These are phyloP conservation scores for Geotrichum citri-aurantii DNA, from an alignment of 1,139 yeast species.

Conservation along the genomic window DNA sequence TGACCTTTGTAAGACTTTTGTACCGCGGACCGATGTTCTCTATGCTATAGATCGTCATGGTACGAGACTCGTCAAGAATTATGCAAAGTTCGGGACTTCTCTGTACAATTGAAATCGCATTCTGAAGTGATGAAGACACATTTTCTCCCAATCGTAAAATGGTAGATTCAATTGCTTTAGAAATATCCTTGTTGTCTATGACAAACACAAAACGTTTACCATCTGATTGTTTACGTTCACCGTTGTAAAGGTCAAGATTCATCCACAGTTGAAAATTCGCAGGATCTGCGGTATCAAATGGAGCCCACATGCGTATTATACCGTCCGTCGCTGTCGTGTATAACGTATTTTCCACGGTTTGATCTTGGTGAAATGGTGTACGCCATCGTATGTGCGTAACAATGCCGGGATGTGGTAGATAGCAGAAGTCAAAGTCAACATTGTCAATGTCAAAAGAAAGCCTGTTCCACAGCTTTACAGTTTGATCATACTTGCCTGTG, in stretches of 20 bases:
- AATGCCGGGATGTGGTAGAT: conserved; percentile 57
- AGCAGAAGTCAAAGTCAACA: conserved; percentile 64
- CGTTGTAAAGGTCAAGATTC: conserved; percentile 40
- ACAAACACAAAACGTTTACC: conserved; percentile 43
- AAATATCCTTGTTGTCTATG: conserved; percentile 53
- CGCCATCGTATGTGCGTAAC: conserved; percentile 43
- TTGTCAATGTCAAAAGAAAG: conserved; percentile 61
- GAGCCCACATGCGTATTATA: conserved; percentile 64
- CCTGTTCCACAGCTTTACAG: conserved; percentile 76
- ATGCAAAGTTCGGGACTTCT: conserved; percentile 50
- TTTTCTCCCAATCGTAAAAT: conserved; percentile 19
- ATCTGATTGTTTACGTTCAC: conserved; percentile 17
- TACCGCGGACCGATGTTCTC: conserved; percentile 47
- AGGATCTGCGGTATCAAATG: conserved; percentile 43
- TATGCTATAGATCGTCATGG: conserved; percentile 45
- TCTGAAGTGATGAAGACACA: conserved; percentile 16
- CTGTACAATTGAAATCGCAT: conserved; percentile 19
- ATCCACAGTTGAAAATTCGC: conserved; percentile 56
- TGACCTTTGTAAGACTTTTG: conserved; percentile 39
- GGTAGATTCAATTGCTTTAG: conserved; percentile 38
- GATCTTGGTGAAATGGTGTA: conserved; percentile 25
- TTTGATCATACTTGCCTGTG: conserved; percentile 49
- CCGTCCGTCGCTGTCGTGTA: conserved; percentile 57
- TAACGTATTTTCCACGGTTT: conserved; percentile 40
- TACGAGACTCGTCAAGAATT: conserved; percentile 44